Evolutionary conservation across 768 basidiomycete species (phyloP), one percentile per base, ranked within the genome.

Genomic region (Rossbeevera mucosa): DNA sequence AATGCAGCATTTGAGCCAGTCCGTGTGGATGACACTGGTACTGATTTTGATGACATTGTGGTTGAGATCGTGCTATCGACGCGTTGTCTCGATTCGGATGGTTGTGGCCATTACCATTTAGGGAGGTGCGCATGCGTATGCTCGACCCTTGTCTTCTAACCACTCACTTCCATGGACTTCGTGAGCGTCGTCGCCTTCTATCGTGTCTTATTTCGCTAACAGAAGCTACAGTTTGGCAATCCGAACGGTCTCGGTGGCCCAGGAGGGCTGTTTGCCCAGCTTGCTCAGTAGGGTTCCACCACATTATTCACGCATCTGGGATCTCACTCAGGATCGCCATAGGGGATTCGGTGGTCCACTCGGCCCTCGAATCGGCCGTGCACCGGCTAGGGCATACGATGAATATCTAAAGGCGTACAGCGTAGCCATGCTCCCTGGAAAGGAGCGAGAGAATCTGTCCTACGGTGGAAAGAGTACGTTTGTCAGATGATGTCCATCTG

Each of bases 381-480:
- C 81, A 5, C 79, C 83, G 52, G 79, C 90, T 13, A 79, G 85
- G 56, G 76, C 89, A 0, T 98, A 91, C 64, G 88, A 94, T 63
- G 91, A 95, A 61, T 94, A 95, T 72, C 78, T 93, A 60, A 94
- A 89, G 65, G 96, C 94, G 2, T 95, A 94, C 66, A 94, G 92
- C 58, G 89, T 94, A 48, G 94, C 92, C 18, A 93, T 97, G 85
- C 83, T 96, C 48, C 87, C 87, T 1, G 85, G 91, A 26, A 78
- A 80, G 57, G 86, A 92, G 71, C 77, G 92, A 71, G 83, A 91
- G 56, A 96, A 98, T 66, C 72, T 99, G 26, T 91, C 92, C 51
- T 98, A 94, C 62, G 96, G 96, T 58, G 96, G 96, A 67, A 98
- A 98, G 78, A 93, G 96, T 89, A 61, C 53, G 84, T 86, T 71